Percentiles rank a stretch among this genome's conserved stretches.
phyloP scores from a whole-genome alignment of 2,329 filamentous ascomycete species.

The Sporothrix brunneoviolacea region DNA sequence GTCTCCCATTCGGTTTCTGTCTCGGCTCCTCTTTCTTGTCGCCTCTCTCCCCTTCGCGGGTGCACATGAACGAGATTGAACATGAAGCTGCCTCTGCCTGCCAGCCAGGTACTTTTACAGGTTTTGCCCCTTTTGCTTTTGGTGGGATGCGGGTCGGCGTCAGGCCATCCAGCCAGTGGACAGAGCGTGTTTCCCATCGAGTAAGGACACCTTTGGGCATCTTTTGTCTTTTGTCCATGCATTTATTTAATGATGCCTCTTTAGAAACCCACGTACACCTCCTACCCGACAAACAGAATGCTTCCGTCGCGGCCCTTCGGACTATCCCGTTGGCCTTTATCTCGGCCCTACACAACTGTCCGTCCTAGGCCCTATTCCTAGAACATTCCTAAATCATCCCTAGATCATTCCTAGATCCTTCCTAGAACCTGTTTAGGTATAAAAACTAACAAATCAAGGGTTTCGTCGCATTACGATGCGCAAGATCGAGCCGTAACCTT shows the following conservation, averaged over 20 bases:
- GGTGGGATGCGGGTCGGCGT: conserved; percentile 1
- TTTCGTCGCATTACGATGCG: conserved; percentile 5
- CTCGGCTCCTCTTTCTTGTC: too few species aligned
- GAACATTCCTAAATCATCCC: neutral
- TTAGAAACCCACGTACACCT: neutral
- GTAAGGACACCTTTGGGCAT: neutral
- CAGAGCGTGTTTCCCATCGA: neutral
- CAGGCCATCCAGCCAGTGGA: neutral
- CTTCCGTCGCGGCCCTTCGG: neutral
- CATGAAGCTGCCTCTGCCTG: too few species aligned
- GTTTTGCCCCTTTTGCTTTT: neutral
- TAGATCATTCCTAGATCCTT: neutral
- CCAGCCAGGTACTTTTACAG: too few species aligned
- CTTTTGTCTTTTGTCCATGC: neutral
- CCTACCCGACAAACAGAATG: neutral
- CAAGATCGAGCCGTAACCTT: conserved; percentile 1
- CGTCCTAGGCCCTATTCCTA: neutral
- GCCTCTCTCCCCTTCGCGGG: too few species aligned
- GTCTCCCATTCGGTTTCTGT: too few species aligned
- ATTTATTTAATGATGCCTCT: neutral
- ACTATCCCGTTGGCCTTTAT: conserved; percentile 7
- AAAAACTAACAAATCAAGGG: conserved; percentile 3
- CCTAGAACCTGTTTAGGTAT: neutral
- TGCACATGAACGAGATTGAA: too few species aligned
- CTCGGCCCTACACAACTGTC: conserved; percentile 7